These are phyloP conservation scores for Amanita pallidorosea DNA, from an alignment of 768 basidiomycete genomes.

Conservation along the genomic window DNA sequence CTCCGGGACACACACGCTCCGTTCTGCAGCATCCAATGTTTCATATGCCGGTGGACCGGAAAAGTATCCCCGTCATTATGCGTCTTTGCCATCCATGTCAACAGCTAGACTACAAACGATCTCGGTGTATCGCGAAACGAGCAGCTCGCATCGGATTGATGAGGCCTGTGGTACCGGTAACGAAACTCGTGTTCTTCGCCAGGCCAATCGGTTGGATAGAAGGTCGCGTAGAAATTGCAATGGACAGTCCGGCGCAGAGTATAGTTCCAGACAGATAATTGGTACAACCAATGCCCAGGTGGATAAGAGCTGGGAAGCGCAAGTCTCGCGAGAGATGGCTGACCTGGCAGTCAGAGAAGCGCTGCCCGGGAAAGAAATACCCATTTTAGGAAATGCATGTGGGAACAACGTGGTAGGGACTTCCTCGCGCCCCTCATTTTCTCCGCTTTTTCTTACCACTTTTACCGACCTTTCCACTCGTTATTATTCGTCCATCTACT, in stretches of 20 bases:
- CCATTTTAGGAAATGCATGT: slow-evolving; percentile 28
- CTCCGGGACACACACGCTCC: neutral
- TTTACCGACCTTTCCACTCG: slow-evolving; percentile 11
- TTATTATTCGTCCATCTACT: slow-evolving; percentile 10
- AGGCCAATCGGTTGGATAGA: slow-evolving; percentile 11
- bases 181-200: neutral
- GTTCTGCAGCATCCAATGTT: neutral
- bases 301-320: slow-evolving; percentile 43
- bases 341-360: slow-evolving; percentile 9
- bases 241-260: slow-evolving; percentile 48
- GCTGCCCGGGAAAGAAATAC: slow-evolving; percentile 8
- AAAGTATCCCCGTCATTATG: slow-evolving; percentile 2
- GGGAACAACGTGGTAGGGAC: slow-evolving; percentile 27
- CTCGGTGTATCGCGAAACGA: neutral
- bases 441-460: slow-evolving; percentile 11
- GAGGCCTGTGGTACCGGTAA: neutral
- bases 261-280: slow-evolving; percentile 38
- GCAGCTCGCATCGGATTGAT: neutral
- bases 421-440: slow-evolving; percentile 12
- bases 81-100: slow-evolving; percentile 1
- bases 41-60: neutral
- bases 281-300: slow-evolving; percentile 20
- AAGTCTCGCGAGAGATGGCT: slow-evolving; percentile 34
- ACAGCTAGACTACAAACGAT: neutral
- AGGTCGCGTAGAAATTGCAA: slow-evolving; percentile 24